Evolutionary conservation across 2,329 filamentous ascomycete species (phyloP).

Genomic region (Didymella glomerata): DNA sequence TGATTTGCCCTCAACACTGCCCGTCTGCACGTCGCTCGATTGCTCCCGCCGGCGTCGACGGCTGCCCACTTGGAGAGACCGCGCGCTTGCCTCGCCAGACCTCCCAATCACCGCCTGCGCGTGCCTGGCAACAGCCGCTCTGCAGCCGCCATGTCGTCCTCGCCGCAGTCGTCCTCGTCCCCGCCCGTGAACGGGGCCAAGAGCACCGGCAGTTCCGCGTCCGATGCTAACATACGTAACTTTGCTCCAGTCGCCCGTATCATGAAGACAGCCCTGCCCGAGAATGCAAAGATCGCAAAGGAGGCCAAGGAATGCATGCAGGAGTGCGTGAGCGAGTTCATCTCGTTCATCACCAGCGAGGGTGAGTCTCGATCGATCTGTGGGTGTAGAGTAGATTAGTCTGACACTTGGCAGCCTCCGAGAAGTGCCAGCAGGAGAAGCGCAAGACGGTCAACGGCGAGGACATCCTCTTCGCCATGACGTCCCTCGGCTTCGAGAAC

Average conservation of each 20-base stretch:
- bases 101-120: slow-evolving; percentile 55
- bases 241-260: slow-evolving; percentile 97
- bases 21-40: slow-evolving; percentile 51
- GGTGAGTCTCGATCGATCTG: slow-evolving; percentile 67
- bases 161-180: slow-evolving; percentile 49
- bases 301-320: slow-evolving; percentile 99
- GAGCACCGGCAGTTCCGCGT: slow-evolving; percentile 52
- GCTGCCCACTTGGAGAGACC: slow-evolving; percentile 53
- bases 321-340: slow-evolving; percentile 99
- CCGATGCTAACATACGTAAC: slow-evolving; percentile 93
- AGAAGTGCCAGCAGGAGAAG: slow-evolving; percentile 99
- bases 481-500: slow-evolving; percentile 97
- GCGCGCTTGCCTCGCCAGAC: slow-evolving; percentile 49
- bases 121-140: slow-evolving; percentile 50
- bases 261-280: slow-evolving; percentile 97
- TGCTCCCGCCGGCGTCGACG: slow-evolving; percentile 60
- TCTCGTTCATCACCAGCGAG: slow-evolving; percentile 99
- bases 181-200: slow-evolving; percentile 43
- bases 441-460: slow-evolving; percentile 99
- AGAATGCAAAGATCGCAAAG: slow-evolving; percentile 99
- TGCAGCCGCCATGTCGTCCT: slow-evolving; percentile 56
- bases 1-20: slow-evolving; percentile 48
- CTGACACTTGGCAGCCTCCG: slow-evolving; percentile 72
- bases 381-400: background rate
- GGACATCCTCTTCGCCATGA: slow-evolving; percentile 99